Conservation (phyloP, 1,284 basidiomycete species). For the Irpex sp. region DNA sequence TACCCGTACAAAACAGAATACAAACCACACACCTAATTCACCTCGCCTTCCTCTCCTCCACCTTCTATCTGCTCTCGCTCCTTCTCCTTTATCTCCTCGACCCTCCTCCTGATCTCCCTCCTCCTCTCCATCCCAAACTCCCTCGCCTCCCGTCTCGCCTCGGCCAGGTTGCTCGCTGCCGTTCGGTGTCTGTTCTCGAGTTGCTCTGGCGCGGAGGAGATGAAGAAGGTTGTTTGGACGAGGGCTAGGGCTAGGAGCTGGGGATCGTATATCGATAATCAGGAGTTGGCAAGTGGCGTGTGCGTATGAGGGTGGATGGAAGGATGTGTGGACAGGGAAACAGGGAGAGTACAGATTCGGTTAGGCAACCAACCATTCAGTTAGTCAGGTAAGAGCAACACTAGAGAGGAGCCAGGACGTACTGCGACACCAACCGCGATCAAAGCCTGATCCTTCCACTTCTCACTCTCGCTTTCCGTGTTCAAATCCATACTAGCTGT, state of each 20-base stretch:
- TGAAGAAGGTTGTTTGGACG: background rate
- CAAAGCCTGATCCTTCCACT: background rate
- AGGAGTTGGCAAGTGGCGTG: conserved; percentile 5
- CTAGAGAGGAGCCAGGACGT: background rate
- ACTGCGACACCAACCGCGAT: background rate
- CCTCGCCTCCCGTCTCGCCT: conserved; percentile 36
- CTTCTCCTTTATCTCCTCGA: conserved; percentile 25
- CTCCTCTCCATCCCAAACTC: conserved; percentile 35
- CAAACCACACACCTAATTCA: background rate
- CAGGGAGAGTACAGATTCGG: too few relatives aligned
- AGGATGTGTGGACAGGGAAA: background rate
- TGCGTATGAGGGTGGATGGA: background rate
- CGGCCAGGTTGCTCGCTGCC: conserved; percentile 37
- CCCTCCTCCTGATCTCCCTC: conserved; percentile 32
- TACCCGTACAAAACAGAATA: too few relatives aligned
- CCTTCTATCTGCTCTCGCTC: background rate
- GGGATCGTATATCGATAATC: conserved; percentile 28
- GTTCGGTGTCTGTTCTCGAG: background rate
- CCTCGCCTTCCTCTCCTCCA: background rate
- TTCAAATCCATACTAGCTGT: background rate
- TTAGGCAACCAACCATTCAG: too few relatives aligned
- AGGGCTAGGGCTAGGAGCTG: background rate
- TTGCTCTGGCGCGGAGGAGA: background rate
- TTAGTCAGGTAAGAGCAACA: background rate
- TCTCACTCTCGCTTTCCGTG: background rate